Base-by-base conservation (phyloP, 1,139 yeast species). In the Spathaspora sp. region DNA sequence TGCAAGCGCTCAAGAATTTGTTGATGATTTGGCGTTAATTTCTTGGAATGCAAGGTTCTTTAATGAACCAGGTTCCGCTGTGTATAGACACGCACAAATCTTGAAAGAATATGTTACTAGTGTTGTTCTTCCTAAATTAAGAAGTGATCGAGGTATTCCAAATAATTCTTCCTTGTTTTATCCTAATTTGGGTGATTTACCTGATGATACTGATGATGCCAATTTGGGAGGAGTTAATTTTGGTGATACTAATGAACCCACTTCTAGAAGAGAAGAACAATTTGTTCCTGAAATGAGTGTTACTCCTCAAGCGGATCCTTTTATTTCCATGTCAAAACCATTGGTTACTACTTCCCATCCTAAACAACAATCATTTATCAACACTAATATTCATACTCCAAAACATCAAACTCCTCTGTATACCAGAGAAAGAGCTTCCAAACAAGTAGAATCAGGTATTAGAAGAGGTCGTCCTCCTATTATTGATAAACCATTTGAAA, bases 401-500 rank as follows among this genome's bases (percentile, higher is more conserved):
- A 38, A 41, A 31, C 43, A 43, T 15, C 23, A 37, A 1, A 41
- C 43, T 13, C 47, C 31, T 4, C 48, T 39, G 44, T 44, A 43
- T 38, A 25, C 48, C 2, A 31, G 40, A 13, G 38, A 29, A 25
- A 42, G 50, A 39, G 43, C 48, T 9, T 15, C 46, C 6, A 51
- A 52, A 24, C 50, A 55, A 18, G 48, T 53, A 18, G 87, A 82
- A 51, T 75, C 81, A 45, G 86, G 90, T 53, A 81, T 82, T 45
- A 84, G 89, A 64, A 77, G 98, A 59, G 97, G 97, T 38, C 81
- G 97, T 59, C 98, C 98, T 7, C 98, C 98, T 1, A 88, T 91
- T 45, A 95, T 91, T 47, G 98, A 91, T 64, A 84, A 87, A 57
- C 97, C 97, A 4, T 91, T 86, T 65, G 97, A 93, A 66, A 90